Evolutionary conservation across 1,139 yeast species (phyloP), one percentile per base, ranked within the genome.

Genomic region (Pichia sp.): DNA sequence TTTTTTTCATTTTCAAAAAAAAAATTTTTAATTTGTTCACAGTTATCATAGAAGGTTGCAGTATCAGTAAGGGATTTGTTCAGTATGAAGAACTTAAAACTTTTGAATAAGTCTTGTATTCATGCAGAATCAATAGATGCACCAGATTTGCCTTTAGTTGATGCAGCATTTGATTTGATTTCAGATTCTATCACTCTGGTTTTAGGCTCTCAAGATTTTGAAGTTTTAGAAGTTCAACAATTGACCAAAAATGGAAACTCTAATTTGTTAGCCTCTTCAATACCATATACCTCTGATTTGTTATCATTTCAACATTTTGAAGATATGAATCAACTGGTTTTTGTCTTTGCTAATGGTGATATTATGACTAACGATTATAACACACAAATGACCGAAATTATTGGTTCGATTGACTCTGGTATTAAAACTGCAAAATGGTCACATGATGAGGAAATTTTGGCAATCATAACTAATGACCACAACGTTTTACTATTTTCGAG

Each of bases 371-470:
- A 83, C 3, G 73, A 77, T n/a, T 83, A 83, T 55, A 82, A 77
- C 36, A 71, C 16, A 51, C 69, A 76, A 1, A 81, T 81, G 56
- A 78, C 81, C 32, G 87, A 81, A 58, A 81, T 90, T 46, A 92
- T 85, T 6, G 97, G 97, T 0, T 75, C 90, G 27, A 80, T 92
- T 33, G 97, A 88, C 56, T 77, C 72, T 37, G 94, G 92, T 0
- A 67, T 90, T 16, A 60, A 65, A 36, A 81, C 87, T 27, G 94
- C 96, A 0, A 59, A 67, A 39, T 94, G 98, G 98, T 83, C 95
- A 7, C 82, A 85, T 4, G 97, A 92, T 60, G 96, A 90, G 57
- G 97, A 92, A 59, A 76, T 88, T 1, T 67, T 92, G 49, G 78
- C 82, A 1, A 56, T 94, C 26, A 74, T 83, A n/a, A 80, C 92